Evolutionary conservation across 331 rosid species (phyloP).

Genomic region (Stylosanthes scabra): DNA sequence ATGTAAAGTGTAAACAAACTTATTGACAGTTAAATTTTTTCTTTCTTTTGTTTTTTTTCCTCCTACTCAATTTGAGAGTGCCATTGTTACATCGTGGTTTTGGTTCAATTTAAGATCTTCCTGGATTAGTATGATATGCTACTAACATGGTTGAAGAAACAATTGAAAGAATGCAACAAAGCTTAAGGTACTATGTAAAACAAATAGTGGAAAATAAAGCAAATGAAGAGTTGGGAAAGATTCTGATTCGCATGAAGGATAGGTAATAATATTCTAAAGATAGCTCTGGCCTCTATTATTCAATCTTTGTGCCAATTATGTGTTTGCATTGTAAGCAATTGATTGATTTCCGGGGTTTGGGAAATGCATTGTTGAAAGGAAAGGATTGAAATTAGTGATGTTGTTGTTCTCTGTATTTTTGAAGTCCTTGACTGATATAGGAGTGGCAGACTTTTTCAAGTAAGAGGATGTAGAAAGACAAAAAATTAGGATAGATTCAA

Average conservation of each 20-base stretch:
- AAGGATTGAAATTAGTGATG: slow-evolving; percentile 18
- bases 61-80: too few species aligned
- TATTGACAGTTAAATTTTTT: too few species aligned
- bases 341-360: slow-evolving; percentile 4
- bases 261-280: slow-evolving; percentile 54
- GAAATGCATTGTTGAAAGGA: neutral
- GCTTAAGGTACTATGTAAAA: slow-evolving; percentile 68
- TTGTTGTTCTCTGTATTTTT: slow-evolving; percentile 6
- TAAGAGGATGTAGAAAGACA: slow-evolving; percentile 4
- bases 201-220: slow-evolving; percentile 76
- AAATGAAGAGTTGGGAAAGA: slow-evolving; percentile 82
- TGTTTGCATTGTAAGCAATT: too few species aligned
- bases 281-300: neutral
- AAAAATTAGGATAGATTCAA: neutral
- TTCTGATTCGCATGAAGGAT: slow-evolving; percentile 88
- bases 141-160: slow-evolving; percentile 55
- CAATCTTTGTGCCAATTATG: slow-evolving; percentile 1
- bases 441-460: slow-evolving; percentile 16
- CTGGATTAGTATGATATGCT: too few species aligned
- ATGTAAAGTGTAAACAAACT: too few species aligned
- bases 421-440: slow-evolving; percentile 20
- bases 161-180: slow-evolving; percentile 52
- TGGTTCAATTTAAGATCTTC: too few species aligned
- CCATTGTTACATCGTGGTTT: too few species aligned
- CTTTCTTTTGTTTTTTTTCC: too few species aligned